These are phyloP conservation scores for Schizosaccharomyces octosporus DNA, from an alignment of 805 yeast genomes.

Conservation along the genomic window DNA sequence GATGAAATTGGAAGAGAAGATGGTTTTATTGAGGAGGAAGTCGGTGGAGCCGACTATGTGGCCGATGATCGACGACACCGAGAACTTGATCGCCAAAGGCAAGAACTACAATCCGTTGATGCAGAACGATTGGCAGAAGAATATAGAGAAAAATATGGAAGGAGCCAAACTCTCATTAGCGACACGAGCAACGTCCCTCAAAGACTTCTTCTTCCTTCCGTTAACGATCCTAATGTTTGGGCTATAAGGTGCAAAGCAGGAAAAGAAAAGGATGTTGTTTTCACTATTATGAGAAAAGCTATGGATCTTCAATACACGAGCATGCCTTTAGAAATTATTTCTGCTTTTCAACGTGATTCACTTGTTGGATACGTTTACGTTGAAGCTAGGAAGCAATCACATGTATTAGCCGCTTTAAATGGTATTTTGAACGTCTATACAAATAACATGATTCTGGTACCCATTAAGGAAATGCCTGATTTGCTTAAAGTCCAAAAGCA, in stretches of 20 bases:
- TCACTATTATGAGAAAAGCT: constrained; percentile 63
- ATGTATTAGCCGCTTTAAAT: constrained; percentile 63
- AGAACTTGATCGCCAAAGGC: constrained; percentile 69
- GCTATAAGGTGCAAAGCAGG: constrained; percentile 87
- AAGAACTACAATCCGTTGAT: constrained; percentile 73
- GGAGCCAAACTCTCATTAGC: constrained; percentile 63
- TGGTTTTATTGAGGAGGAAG: constrained; percentile 29
- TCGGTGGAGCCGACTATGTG: constrained; percentile 22
- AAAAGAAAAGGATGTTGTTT: constrained; percentile 71
- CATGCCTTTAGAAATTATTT: constrained; percentile 57
- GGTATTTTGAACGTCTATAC: constrained; percentile 74
- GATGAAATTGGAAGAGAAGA: constrained; percentile 76
- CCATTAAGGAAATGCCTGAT: constrained; percentile 87
- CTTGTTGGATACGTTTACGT: constrained; percentile 79
- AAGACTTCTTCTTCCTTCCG: constrained; percentile 77
- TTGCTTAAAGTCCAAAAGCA: constrained; percentile 72
- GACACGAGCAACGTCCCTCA: constrained; percentile 75
- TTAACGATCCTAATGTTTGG: constrained; percentile 88
- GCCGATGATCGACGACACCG: constrained; percentile 64
- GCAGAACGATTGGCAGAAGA: constrained; percentile 85
- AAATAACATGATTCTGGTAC: constrained; percentile 59
- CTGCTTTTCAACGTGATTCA: constrained; percentile 84
- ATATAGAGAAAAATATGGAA: constrained; percentile 75
- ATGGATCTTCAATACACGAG: constrained; percentile 48
- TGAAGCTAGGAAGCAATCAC: constrained; percentile 83